These are phyloP conservation scores for Fusarium setosum DNA, from an alignment of 2,329 filamentous ascomycete species.

Conservation along the genomic window DNA sequence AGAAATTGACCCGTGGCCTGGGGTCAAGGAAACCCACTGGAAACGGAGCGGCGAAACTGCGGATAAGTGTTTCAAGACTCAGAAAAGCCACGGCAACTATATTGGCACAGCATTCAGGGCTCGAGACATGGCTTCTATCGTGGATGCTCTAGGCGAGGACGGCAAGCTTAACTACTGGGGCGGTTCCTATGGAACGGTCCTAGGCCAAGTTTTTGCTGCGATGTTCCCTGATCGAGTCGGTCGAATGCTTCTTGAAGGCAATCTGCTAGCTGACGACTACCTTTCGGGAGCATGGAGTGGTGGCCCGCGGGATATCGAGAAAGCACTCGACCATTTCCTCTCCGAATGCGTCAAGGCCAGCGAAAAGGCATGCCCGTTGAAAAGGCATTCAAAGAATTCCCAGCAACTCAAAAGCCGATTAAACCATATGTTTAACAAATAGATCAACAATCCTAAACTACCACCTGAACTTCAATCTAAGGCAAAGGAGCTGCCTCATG, in stretches of 20 bases:
- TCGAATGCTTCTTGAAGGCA: not conserved
- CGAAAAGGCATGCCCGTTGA: not conserved
- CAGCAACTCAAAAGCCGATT: too few relatives aligned
- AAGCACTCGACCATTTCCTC: not conserved
- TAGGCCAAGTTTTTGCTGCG: not conserved
- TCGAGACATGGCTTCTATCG: not conserved
- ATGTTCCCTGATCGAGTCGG: not conserved
- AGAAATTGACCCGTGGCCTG: not conserved
- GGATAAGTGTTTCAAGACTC: not conserved
- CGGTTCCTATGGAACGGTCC: not conserved
- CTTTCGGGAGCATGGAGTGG: not conserved
- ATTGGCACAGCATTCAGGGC: not conserved
- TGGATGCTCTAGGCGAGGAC: not conserved
- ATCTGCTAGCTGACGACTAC: not conserved
- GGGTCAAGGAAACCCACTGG: not conserved
- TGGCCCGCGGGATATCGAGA: not conserved
- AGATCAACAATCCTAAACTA: too few relatives aligned
- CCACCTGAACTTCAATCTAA: too few relatives aligned
- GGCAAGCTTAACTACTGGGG: not conserved
- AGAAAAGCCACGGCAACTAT: not conserved
- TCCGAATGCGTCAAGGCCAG: not conserved
- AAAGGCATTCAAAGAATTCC: not conserved
- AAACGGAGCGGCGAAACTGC: not conserved
- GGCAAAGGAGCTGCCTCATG: too few relatives aligned
- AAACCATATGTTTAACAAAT: too few relatives aligned